These are phyloP conservation scores for Solanum hybrid DNA, from an alignment of 305 asterid species.

Conservation along the genomic window DNA sequence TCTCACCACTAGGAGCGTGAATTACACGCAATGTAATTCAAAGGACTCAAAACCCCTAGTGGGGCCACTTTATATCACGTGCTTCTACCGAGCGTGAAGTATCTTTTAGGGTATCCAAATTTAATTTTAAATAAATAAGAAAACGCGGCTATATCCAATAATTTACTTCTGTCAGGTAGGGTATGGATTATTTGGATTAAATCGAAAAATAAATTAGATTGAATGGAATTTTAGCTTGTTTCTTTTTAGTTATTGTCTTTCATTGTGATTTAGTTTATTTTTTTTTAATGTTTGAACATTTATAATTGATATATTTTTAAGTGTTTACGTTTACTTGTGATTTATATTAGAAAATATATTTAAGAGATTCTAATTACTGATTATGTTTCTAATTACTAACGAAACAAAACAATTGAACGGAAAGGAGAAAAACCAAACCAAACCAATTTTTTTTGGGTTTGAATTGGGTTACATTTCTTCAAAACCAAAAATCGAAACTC, in stretches of 20 bases:
- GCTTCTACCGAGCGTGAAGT: background rate
- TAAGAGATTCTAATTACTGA: background rate
- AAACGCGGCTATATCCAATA: background rate
- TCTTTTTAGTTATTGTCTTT: too few species aligned
- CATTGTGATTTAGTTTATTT: too few species aligned
- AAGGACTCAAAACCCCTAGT: background rate
- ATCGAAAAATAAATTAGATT: too few species aligned
- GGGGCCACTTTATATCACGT: background rate
- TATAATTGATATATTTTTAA: too few species aligned
- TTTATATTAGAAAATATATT: too few species aligned
- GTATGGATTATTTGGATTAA: background rate
- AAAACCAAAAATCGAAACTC: too few species aligned
- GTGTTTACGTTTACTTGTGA: background rate
- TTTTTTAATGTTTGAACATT: too few species aligned
- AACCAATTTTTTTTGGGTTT: too few species aligned
- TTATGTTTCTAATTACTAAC: background rate
- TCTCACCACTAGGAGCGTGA: background rate
- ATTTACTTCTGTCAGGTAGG: background rate
- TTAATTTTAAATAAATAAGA: background rate
- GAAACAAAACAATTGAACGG: background rate
- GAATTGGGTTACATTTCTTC: background rate
- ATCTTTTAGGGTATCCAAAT: background rate
- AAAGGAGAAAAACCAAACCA: too few species aligned
- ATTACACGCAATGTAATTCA: background rate
- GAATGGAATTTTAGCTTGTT: too few species aligned